Percentiles rank a stretch among this genome's conserved stretches.
Evolutionary conservation across 2,329 filamentous ascomycete species (phyloP).

Genomic region (Alternaria angustiovoidea): DNA sequence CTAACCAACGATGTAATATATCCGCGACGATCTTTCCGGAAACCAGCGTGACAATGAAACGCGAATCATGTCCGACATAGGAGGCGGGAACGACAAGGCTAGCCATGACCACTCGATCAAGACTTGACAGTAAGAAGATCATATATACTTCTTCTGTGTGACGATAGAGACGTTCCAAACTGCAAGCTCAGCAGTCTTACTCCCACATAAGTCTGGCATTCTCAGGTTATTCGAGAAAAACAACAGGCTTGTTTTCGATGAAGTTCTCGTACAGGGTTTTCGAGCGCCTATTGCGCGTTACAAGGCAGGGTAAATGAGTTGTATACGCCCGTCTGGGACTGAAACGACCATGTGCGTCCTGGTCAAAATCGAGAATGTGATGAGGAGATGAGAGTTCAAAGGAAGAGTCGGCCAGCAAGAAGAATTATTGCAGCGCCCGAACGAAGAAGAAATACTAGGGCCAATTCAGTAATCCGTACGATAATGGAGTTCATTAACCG

Average conservation of each 20-base stretch:
- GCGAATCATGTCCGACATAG: neutral
- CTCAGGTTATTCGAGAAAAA: neutral
- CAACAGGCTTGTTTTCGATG: neutral
- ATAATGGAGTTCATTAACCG: neutral
- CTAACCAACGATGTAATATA: slow-evolving; percentile 6
- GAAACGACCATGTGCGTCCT: neutral
- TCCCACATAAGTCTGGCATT: neutral
- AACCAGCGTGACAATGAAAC: slow-evolving; percentile 1
- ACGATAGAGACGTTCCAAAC: neutral
- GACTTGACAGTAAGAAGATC: neutral
- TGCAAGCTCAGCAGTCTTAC: neutral
- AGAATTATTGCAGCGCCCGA: neutral
- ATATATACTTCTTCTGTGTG: neutral
- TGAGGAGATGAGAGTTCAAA: neutral
- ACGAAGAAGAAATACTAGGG: neutral
- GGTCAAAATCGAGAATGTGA: neutral
- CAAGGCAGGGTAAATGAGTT: neutral
- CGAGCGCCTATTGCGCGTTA: neutral
- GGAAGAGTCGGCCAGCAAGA: neutral
- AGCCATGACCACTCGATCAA: neutral
- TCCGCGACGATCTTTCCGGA: neutral
- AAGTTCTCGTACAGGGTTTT: neutral
- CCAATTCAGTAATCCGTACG: neutral
- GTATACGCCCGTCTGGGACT: neutral
- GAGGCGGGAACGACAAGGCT: neutral